Base-by-base conservation (phyloP, 345 rosid species). In the Corymbia maculata region DNA sequence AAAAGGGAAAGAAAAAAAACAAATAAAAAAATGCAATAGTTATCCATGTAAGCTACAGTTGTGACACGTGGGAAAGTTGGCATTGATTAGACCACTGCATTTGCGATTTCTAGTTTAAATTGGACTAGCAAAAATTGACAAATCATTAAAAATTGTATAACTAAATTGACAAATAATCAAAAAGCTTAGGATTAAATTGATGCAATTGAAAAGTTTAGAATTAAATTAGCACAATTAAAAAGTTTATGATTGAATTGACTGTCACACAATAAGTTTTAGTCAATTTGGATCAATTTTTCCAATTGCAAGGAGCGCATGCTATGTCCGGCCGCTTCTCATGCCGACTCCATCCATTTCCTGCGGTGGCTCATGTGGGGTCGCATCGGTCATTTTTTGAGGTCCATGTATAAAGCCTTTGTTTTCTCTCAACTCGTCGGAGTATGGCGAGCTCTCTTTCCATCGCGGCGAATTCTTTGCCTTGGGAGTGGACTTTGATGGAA, bases 21-120 rank as follows among this genome's bases (percentile, higher is more conserved):
- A n/a, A n/a, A n/a, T n/a, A n/a, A n/a, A n/a, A n/a, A n/a, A n/a
- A 55, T 55, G 61, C 13, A 55, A 22, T 21, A 0, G 21, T 55
- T 9, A 0, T 55, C 12, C 28, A 22, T 22, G 12, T 55, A 21
- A 55, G 5, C 0, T 1, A 1, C 6, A 55, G 21, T 55, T 2
- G 9, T 22, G 5, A 0, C 28, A 22, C 2, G 6, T 55, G 9
- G 11, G 61, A 55, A 5, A 1, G 22, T 55, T 55, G 13, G 28
- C 28, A 4, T 0, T 21, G 2, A 55, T 1, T 22, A 55, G 28
- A 55, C 28, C 24, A 22, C 24, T 12, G 1, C 21, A 28, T 55
- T 26, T 21, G 61, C 1, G 8, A 55, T 55, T 55, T n/a, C n/a
- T n/a, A n/a, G n/a, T n/a, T n/a, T n/a, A n/a, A n/a, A n/a, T n/a